Conservation (phyloP, 1,139 yeast species). For the Pneumocystis sp. region DNA sequence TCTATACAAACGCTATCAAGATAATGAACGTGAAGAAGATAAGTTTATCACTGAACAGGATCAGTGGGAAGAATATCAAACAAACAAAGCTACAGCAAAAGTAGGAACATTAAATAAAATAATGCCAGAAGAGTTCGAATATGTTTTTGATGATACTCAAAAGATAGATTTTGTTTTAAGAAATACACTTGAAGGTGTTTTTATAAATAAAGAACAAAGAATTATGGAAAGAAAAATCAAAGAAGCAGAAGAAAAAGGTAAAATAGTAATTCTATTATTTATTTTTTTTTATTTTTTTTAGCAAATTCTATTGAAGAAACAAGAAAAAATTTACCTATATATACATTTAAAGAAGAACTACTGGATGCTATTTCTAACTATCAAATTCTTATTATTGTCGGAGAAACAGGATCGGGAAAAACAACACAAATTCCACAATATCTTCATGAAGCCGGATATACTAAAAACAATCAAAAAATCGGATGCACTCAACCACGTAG, state of each 20-base stretch:
- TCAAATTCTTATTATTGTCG: conserved; percentile 77
- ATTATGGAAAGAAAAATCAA: conserved; percentile 18
- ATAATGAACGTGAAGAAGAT: conserved; percentile 18
- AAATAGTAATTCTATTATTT: conserved; percentile 2
- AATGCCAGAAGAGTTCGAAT: conserved; percentile 42
- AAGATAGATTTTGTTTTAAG: conserved; percentile 48
- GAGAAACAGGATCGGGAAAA: conserved; percentile 96
- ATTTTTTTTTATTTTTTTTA: not conserved
- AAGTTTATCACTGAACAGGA: conserved; percentile 27
- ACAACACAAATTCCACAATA: conserved; percentile 92
- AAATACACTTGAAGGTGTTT: conserved; percentile 13
- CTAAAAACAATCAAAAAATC: conserved; percentile 36
- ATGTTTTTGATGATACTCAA: conserved; percentile 69
- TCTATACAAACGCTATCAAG: conserved; percentile 24
- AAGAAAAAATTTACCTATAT: conserved; percentile 65
- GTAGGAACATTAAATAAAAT: conserved; percentile 14
- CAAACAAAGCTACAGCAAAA: conserved; percentile 30
- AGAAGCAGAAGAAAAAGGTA: conserved; percentile 16
- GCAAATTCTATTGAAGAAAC: conserved; percentile 30
- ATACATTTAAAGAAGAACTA: conserved; percentile 43
- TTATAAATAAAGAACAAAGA: conserved; percentile 19
- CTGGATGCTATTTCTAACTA: conserved; percentile 46
- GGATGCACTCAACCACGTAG: conserved; percentile 95
- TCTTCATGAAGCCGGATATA: conserved; percentile 66
- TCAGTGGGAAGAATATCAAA: conserved; percentile 55